Evolutionary conservation across 1,284 basidiomycete species (phyloP), one percentile per base, ranked within the genome.

Genomic region (Ustilago sp.): DNA sequence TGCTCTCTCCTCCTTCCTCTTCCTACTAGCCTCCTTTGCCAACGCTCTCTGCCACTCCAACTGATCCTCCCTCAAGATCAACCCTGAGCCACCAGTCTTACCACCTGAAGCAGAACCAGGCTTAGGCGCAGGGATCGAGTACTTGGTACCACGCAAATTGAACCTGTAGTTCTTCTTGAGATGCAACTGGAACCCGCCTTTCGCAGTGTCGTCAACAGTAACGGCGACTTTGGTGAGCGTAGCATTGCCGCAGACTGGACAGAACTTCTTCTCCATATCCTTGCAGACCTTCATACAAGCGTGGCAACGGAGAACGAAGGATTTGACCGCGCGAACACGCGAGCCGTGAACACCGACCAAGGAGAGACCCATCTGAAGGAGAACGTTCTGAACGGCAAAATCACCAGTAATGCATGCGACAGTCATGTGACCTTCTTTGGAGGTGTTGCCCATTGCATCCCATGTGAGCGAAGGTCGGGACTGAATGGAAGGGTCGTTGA

Each of bases 281-380:
- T 96, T 98, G 89, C 96, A 99, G 74, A 98, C 91, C 87, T 98
- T 98, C 90, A 95, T 98, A 88, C 97, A 99, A 17, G 95, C 97
- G 88, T 99, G 97, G 87, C 97, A 99, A 66, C 97, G 89, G 75
- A 99, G 88, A 1, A 98, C 94, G 93, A 94, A 99, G 73, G 92
- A 98, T 88, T 96, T 95, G 36, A 99, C 92, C 79, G 91, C 92
- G 77, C 92, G 90, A 72, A 99, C 96, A 79, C 91, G 90, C 87
- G 92, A 94, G 8, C 97, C 97, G 79, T 95, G 94, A 19, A 93
- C 90, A 15, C 94, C 92, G n/a, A 99, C 92, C 34, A 99, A 89
- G 73, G 92, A 92, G 63, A 99, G 88, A 0, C 93, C 93, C 93
- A 99, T 97, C 86, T 98, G 95, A 60, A 99, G 88, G 68, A 98